phyloP scores from a whole-genome alignment of 371 early-diverging fungal species.

The Mucor lusitanicus region DNA sequence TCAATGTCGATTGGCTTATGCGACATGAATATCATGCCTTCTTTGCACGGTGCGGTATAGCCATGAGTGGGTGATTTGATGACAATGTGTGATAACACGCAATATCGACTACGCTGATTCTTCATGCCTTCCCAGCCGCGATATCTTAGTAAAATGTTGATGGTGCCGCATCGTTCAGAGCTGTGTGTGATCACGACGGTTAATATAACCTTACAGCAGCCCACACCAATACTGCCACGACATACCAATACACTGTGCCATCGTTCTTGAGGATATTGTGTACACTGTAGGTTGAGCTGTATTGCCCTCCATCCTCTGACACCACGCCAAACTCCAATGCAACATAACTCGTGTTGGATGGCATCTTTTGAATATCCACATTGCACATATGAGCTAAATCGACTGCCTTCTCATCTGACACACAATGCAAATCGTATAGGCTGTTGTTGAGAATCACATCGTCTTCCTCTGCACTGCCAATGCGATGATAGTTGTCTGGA shows the following conservation, averaged over 20 bases:
- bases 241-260: slow-evolving; percentile 21
- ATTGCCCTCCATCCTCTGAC: slow-evolving; percentile 17
- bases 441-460: background rate
- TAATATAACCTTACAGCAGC: too few species aligned
- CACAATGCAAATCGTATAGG: slow-evolving; percentile 9
- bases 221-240: too few species aligned
- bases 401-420: slow-evolving; percentile 11
- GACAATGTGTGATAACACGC: slow-evolving; percentile 16
- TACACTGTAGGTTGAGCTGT: slow-evolving; percentile 13
- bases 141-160: slow-evolving; percentile 15
- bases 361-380: background rate
- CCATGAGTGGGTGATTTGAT: slow-evolving; percentile 16
- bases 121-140: background rate
- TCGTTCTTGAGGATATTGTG: slow-evolving; percentile 17
- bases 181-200: too few species aligned
- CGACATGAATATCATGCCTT: slow-evolving; percentile 21
- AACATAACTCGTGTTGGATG: slow-evolving; percentile 8
- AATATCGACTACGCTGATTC: background rate
- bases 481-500: background rate
- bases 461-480: background rate
- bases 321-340: slow-evolving; percentile 11
- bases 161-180: slow-evolving; percentile 9
- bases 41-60: slow-evolving; percentile 13
- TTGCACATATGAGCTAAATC: slow-evolving; percentile 3
- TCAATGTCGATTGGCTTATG: slow-evolving; percentile 21